Evolutionary conservation across 169 alveolate genomes (phyloP).

Genomic region (Eimeria acervulina): DNA sequence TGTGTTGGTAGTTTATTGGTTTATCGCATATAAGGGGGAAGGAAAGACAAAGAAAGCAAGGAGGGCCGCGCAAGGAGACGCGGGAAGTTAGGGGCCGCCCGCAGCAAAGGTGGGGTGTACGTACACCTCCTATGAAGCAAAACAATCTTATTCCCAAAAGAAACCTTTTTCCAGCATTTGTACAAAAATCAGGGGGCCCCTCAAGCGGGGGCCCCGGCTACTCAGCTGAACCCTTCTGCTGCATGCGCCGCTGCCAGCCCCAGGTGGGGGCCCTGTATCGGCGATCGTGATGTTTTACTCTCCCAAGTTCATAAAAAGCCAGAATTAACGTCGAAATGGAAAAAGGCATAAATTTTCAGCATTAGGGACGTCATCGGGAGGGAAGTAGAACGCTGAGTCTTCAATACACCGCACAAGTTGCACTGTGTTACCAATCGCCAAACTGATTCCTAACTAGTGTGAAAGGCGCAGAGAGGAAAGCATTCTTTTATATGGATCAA

Average conservation of each 20-base stretch:
- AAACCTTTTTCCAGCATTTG: not conserved
- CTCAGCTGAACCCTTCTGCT: not conserved
- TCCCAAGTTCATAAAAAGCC: too few species aligned
- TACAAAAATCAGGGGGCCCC: constrained; percentile 8
- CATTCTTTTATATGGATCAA: too few species aligned
- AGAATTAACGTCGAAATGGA: too few species aligned
- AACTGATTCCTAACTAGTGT: too few species aligned
- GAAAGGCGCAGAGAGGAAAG: too few species aligned
- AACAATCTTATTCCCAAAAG: not conserved
- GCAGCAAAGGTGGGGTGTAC: constrained; percentile 30
- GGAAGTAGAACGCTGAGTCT: not conserved
- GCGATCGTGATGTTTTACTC: not conserved
- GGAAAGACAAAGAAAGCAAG: not conserved
- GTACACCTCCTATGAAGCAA: constrained; percentile 5
- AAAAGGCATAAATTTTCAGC: not conserved
- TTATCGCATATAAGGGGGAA: not conserved
- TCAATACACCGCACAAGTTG: not conserved
- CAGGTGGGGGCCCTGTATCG: not conserved
- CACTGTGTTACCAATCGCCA: not conserved
- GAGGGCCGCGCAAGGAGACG: not conserved
- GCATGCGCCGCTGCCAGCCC: constrained; percentile 40
- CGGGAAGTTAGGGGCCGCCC: not conserved
- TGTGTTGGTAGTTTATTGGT: not conserved
- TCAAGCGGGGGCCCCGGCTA: constrained; percentile 27
- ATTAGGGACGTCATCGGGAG: not conserved